A percentile compares a stretch with the other conserved stretches of the same genome.
These are phyloP conservation scores for Raphanus hybrid DNA, from an alignment of 441 rosid genomes.

Conservation along the genomic window DNA sequence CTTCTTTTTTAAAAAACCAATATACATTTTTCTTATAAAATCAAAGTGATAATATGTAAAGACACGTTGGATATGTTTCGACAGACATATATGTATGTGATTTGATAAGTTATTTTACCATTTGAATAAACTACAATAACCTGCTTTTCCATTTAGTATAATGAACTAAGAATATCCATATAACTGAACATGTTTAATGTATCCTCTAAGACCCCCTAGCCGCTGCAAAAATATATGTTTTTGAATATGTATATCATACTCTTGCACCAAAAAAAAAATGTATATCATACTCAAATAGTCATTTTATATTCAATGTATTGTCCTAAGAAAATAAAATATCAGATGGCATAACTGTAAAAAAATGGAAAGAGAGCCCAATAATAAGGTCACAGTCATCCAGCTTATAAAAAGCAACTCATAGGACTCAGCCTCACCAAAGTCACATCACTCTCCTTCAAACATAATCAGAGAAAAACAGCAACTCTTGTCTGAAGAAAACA, in stretches of 20 bases:
- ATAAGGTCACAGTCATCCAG: constrained; percentile 27
- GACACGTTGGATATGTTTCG: not conserved
- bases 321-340: not conserved
- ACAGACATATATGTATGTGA: not conserved
- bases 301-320: not conserved
- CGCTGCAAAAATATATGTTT: not conserved
- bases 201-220: not conserved
- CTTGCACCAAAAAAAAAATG: too few species aligned
- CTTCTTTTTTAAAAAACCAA: not conserved
- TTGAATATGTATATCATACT: not conserved
- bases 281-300: not conserved
- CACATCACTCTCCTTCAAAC: constrained; percentile 33
- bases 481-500: constrained; percentile 29
- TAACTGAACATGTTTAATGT: not conserved
- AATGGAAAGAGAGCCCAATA: constrained; percentile 13
- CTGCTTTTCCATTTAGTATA: not conserved
- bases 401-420: constrained; percentile 40
- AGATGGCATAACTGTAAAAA: constrained; percentile 36
- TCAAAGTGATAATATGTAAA: not conserved
- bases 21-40: not conserved
- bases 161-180: not conserved
- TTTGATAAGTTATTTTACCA: not conserved
- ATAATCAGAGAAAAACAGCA: constrained; percentile 32
- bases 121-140: constrained; percentile 10
- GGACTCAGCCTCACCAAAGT: constrained; percentile 36